These are phyloP conservation scores for Trichoderma cornu-damae DNA, from an alignment of 2,329 filamentous ascomycete genomes.

Conservation along the genomic window DNA sequence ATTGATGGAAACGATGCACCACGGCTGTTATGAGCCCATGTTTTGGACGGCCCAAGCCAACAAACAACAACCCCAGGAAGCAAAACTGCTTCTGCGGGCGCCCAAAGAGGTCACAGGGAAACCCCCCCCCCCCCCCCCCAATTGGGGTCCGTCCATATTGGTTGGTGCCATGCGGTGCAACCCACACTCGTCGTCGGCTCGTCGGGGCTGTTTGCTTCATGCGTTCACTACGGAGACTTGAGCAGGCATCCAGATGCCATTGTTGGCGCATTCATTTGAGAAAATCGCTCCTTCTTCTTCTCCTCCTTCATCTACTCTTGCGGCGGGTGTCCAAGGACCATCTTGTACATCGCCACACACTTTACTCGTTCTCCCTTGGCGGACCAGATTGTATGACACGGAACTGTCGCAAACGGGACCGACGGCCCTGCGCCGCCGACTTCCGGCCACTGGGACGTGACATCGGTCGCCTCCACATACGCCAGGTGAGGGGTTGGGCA, in stretches of 20 bases:
- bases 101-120: neutral
- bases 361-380: slow-evolving; percentile 29
- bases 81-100: no score
- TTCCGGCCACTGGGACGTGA: slow-evolving; percentile 21
- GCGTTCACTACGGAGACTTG: neutral
- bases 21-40: no score
- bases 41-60: no score
- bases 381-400: slow-evolving; percentile 38
- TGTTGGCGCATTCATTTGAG: neutral
- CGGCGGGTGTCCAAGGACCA: neutral
- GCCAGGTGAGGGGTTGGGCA: slow-evolving; percentile 28
- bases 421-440: neutral
- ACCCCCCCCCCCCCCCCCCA: no score
- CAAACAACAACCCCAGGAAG: no score
- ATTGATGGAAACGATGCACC: no score
- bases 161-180: neutral
- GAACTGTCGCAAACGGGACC: slow-evolving; percentile 27
- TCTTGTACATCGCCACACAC: slow-evolving; percentile 33
- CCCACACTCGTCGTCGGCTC: slow-evolving; percentile 1
- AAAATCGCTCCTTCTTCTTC: neutral
- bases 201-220: slow-evolving; percentile 6
- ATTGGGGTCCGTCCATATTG: neutral
- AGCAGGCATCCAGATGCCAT: neutral
- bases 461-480: slow-evolving; percentile 29
- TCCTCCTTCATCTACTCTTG: neutral